Conservation (phyloP, 1,139 yeast species). For the Spencermartinsiella ligniputridi region DNA sequence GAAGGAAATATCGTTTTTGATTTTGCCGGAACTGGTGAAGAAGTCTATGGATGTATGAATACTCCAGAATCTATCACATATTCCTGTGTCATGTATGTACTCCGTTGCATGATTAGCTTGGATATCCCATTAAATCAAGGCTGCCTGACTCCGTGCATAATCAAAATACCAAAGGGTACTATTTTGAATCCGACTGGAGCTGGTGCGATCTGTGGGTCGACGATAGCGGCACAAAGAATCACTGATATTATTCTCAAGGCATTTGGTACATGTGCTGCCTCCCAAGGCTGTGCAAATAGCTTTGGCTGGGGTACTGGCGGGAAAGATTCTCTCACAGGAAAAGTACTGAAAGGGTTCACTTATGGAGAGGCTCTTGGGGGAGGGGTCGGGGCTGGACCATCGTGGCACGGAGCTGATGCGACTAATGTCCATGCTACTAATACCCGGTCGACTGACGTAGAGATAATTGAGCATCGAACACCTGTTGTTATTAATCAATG, state of each 20-base stretch:
- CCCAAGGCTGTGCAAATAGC: constrained; percentile 51
- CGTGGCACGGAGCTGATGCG: constrained; percentile 32
- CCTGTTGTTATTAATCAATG: constrained; percentile 26
- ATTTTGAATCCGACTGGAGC: constrained; percentile 54
- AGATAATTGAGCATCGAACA: constrained; percentile 27
- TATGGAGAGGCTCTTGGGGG: constrained; percentile 32
- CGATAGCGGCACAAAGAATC: constrained; percentile 62
- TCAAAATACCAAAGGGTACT: constrained; percentile 55
- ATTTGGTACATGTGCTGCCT: constrained; percentile 57
- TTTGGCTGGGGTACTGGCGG: constrained; percentile 44
- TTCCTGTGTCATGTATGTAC: constrained; percentile 59
- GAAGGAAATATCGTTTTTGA: constrained; percentile 39
- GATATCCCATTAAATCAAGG: constrained; percentile 68
- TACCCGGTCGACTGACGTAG: constrained; percentile 29
- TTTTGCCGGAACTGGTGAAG: constrained; percentile 43
- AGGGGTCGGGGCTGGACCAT: constrained; percentile 32
- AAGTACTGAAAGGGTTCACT: constrained; percentile 25
- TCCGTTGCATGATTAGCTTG: constrained; percentile 55
- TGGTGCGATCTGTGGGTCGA: constrained; percentile 71
- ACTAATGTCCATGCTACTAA: constrained; percentile 33
- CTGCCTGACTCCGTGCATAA: constrained; percentile 55
- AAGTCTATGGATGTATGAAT: constrained; percentile 40
- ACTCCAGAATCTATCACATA: constrained; percentile 29
- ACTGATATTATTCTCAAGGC: constrained; percentile 62
- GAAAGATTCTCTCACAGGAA: constrained; percentile 21